A percentile compares a stretch with the other conserved stretches of the same genome.
Conservation (phyloP, 1,284 basidiomycete species). For the Puccinia brachypodii region DNA sequence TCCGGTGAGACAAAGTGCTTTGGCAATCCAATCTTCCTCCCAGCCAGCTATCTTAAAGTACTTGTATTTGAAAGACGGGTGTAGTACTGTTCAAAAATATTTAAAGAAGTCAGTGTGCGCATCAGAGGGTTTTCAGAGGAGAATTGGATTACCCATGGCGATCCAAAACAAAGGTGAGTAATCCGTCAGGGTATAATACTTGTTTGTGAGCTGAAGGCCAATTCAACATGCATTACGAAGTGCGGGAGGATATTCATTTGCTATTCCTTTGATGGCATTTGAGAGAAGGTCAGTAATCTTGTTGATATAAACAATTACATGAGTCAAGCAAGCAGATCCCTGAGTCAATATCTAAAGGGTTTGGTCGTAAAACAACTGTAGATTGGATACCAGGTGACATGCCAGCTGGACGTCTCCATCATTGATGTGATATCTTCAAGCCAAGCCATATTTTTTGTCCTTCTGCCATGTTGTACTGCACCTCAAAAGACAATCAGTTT, state of each 20-base stretch:
- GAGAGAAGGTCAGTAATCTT: neutral
- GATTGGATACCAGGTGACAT: neutral
- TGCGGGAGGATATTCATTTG: neutral
- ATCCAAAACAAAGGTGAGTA: slow-evolving; percentile 7
- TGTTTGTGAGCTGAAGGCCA: neutral
- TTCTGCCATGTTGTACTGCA: neutral
- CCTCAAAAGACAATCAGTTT: neutral
- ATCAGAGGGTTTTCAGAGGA: neutral
- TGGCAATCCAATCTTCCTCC: neutral
- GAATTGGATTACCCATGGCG: neutral
- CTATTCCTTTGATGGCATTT: neutral
- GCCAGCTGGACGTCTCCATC: neutral
- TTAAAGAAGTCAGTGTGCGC: neutral
- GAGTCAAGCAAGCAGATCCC: neutral
- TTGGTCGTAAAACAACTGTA: neutral
- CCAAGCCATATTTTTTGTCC: neutral
- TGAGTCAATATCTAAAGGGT: neutral
- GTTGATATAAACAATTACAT: neutral
- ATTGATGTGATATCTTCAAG: neutral
- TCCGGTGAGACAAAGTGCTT: neutral
- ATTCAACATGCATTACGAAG: neutral
- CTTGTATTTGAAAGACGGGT: neutral
- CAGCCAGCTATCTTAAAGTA: neutral
- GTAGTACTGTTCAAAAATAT: neutral
- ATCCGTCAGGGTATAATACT: neutral